Evolutionary conservation across 208 protist genomes (phyloP).

Genomic region (Sergeia podlipaevii): DNA sequence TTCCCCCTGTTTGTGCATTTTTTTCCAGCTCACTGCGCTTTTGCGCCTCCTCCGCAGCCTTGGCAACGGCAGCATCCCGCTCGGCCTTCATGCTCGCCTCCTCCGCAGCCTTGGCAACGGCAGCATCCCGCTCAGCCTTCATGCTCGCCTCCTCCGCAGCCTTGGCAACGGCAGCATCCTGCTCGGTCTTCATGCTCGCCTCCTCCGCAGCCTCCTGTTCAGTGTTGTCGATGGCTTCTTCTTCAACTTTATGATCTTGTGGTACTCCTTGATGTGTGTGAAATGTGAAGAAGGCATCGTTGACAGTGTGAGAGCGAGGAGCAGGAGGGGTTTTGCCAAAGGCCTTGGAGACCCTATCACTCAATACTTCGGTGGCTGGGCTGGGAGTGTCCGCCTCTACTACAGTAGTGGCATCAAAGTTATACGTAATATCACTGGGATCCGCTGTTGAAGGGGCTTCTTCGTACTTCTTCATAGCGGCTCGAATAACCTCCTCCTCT

Average conservation of each 20-base stretch:
- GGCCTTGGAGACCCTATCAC: too few relatives aligned
- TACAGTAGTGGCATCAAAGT: too few relatives aligned
- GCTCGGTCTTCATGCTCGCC: not conserved
- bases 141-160: not conserved
- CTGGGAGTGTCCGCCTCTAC: too few relatives aligned
- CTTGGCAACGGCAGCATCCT: not conserved
- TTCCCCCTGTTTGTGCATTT: not conserved
- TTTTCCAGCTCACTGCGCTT: not conserved
- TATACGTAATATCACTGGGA: too few relatives aligned
- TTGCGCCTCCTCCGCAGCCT: not conserved
- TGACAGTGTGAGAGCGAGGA: too few relatives aligned
- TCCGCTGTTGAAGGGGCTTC: too few relatives aligned
- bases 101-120: not conserved
- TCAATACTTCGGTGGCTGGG: too few relatives aligned
- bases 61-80: not conserved
- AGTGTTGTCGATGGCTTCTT: not conserved
- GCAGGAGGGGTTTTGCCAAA: too few relatives aligned
- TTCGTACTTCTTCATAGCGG: constrained; percentile 18
- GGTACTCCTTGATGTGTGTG: too few relatives aligned
- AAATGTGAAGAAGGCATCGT: too few relatives aligned
- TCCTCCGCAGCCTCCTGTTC: constrained; percentile 1
- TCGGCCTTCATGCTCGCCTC: constrained; percentile 1
- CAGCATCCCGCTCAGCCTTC: not conserved
- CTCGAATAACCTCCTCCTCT: constrained; percentile 47
- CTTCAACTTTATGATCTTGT: too few relatives aligned